A percentile compares a stretch with the other conserved stretches of the same genome.
Conservation (phyloP, 495 filamentous ascomycete species). For the Tuber brumale region DNA sequence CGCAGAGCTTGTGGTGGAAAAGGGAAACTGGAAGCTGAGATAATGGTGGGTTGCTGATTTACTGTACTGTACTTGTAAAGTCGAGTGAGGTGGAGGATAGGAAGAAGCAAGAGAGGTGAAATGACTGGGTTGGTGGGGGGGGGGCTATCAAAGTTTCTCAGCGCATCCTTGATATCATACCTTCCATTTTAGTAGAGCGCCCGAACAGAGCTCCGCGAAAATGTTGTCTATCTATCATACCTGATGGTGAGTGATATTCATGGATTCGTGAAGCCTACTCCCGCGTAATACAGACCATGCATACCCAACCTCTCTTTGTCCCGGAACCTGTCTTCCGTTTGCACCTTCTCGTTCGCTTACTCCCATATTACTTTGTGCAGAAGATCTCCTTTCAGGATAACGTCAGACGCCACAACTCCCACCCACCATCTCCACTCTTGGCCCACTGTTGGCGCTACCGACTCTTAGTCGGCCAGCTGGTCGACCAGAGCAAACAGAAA, state of each 20-base stretch:
- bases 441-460: no score
- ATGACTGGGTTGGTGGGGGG: not conserved
- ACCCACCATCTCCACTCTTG: not conserved
- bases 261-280: not conserved
- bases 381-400: not conserved
- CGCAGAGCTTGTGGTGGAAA: not conserved
- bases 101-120: not conserved
- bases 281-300: not conserved
- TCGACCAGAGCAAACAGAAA: not conserved
- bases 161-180: not conserved
- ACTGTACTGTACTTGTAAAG: no score
- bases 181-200: not conserved
- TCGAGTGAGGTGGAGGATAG: not conserved
- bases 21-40: not conserved
- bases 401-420: not conserved
- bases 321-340: not conserved
- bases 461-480: no score
- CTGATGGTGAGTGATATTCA: not conserved
- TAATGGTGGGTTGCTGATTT: not conserved
- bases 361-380: not conserved
- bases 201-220: not conserved
- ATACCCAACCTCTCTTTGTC: not conserved
- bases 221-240: not conserved
- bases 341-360: not conserved
- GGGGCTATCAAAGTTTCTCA: not conserved